Conservation (phyloP, 2,329 filamentous ascomycete genomes). For the Aspergillus quadrilineatus region DNA sequence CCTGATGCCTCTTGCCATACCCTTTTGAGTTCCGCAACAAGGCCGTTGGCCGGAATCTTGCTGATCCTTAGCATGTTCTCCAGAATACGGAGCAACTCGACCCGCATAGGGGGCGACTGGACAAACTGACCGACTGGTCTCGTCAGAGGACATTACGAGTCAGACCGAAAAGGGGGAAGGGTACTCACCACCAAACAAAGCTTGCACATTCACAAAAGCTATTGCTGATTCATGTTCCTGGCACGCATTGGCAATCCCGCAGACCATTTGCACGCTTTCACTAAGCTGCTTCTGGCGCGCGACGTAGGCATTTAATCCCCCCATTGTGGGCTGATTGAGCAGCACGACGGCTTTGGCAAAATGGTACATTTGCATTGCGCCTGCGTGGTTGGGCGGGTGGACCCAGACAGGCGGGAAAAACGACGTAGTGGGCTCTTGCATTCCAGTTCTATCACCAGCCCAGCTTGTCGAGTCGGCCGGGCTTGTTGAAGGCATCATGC, state of each 20-base stretch:
- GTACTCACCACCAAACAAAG: constrained; percentile 20
- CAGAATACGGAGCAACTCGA: constrained; percentile 13
- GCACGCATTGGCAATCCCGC: constrained; percentile 15
- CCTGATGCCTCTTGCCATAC: constrained; percentile 21
- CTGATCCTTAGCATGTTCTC: constrained; percentile 19
- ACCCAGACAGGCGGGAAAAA: constrained; percentile 51
- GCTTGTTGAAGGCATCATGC: not conserved
- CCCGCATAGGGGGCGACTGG: constrained; percentile 12
- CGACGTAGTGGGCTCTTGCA: not conserved
- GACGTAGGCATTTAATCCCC: constrained; percentile 49
- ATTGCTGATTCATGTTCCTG: constrained; percentile 20
- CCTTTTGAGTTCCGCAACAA: constrained; percentile 14
- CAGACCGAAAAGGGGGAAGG: not conserved
- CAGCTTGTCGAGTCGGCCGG: not conserved
- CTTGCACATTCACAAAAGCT: constrained; percentile 24
- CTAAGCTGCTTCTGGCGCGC: constrained; percentile 18
- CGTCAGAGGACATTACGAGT: not conserved
- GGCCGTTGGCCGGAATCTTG: constrained; percentile 14
- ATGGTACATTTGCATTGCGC: constrained; percentile 53
- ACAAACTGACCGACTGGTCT: constrained; percentile 18
- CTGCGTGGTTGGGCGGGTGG: constrained; percentile 48
- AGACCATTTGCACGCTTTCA: constrained; percentile 19
- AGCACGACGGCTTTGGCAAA: constrained; percentile 54
- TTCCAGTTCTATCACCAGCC: not conserved
- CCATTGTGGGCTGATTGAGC: constrained; percentile 52